Evolutionary conservation across 208 protist genomes (phyloP).

Genomic region (Leishmania arabica): DNA sequence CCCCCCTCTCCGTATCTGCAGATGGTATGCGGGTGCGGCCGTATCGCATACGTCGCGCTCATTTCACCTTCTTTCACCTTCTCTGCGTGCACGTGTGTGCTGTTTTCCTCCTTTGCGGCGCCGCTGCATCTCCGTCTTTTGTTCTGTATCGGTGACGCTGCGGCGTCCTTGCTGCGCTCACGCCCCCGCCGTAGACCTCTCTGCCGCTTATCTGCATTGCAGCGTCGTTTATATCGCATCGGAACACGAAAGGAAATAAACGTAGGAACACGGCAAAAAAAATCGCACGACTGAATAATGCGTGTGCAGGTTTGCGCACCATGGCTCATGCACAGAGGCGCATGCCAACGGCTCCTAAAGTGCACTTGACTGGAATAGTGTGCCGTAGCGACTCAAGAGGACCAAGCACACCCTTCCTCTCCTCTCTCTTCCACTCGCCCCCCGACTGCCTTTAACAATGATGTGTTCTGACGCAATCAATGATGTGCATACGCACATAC

Average conservation of each 20-base stretch:
- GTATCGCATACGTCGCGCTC: neutral
- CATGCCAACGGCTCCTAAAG: neutral
- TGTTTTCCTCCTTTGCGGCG: neutral
- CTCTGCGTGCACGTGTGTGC: neutral
- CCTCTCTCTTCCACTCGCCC: neutral
- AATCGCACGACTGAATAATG: neutral
- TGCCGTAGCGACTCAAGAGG: neutral
- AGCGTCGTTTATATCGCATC: neutral
- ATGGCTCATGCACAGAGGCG: neutral
- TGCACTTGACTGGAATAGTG: neutral
- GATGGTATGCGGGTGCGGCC: neutral
- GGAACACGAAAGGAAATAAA: neutral
- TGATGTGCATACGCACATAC: conserved; percentile 4
- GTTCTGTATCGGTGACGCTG: neutral
- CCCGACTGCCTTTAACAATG: neutral
- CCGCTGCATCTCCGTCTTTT: neutral
- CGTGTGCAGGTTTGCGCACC: neutral
- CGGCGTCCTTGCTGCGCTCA: neutral
- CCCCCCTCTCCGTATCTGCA: neutral
- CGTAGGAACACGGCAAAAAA: neutral
- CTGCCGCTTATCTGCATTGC: neutral
- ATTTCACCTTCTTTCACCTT: neutral
- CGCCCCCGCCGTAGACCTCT: neutral
- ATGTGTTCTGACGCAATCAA: neutral
- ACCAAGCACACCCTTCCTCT: neutral